Percentiles rank a stretch among this genome's conserved stretches.
Conservation (phyloP, 2,329 filamentous ascomycete species). For the Claviceps humidiphila region DNA sequence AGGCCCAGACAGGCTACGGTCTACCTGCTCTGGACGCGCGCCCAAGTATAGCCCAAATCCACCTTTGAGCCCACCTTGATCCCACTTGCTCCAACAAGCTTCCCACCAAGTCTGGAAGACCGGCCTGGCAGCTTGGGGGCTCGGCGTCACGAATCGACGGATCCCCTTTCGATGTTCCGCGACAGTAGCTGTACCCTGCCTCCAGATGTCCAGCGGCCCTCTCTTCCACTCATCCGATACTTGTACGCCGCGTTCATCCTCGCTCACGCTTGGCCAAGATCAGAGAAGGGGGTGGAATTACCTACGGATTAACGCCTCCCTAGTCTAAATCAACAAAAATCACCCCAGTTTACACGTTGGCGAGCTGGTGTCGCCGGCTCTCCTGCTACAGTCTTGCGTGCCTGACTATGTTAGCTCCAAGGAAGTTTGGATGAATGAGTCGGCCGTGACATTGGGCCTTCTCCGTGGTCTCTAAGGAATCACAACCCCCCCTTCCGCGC, state of each 20-base stretch:
- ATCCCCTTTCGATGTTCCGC: constrained; percentile 1
- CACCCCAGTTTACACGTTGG: constrained; percentile 1
- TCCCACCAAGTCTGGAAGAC: constrained; percentile 1
- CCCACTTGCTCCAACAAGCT: constrained; percentile 2
- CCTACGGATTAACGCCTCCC: background rate
- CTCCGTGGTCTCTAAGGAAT: background rate
- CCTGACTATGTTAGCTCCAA: constrained; percentile 5
- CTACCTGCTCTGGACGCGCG: background rate
- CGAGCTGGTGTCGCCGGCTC: constrained; percentile 5
- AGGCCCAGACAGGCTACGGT: background rate
- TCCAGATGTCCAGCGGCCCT: background rate
- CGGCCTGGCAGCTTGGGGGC: constrained; percentile 1
- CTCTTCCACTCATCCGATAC: constrained; percentile 4
- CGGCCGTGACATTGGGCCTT: background rate
- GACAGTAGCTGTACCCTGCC: background rate
- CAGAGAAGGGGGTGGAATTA: constrained; percentile 1
- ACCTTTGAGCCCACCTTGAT: constrained; percentile 1
- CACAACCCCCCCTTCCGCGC: background rate
- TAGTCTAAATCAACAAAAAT: constrained; percentile 2
- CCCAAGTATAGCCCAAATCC: constrained; percentile 6
- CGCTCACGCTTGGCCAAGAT: constrained; percentile 1
- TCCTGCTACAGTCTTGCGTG: constrained; percentile 4
- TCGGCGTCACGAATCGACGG: constrained; percentile 1
- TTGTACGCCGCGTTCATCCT: constrained; percentile 6
- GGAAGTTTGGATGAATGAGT: constrained; percentile 3